These are phyloP conservation scores for Phoma sp. DNA, from an alignment of 2,329 filamentous ascomycete species.

Conservation along the genomic window DNA sequence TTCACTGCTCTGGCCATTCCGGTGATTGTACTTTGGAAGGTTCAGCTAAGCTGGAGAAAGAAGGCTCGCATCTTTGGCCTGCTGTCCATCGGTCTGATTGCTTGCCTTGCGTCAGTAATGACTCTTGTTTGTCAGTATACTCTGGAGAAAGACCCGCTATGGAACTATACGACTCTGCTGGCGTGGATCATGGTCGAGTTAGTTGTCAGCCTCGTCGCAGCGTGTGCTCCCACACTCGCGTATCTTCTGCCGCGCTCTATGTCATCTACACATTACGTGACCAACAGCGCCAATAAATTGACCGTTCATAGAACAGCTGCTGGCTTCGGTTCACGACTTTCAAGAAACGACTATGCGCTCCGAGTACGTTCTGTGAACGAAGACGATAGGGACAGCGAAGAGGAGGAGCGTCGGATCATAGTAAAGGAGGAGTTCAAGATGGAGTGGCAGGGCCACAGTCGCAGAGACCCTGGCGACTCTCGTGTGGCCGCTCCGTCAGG, in stretches of 20 bases:
- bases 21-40: slow-evolving; percentile 9
- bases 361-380: neutral
- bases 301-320: neutral
- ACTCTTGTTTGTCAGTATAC: slow-evolving; percentile 12
- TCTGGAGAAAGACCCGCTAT: slow-evolving; percentile 8
- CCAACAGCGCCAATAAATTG: slow-evolving; percentile 9
- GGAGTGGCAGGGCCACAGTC: neutral
- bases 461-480: no score
- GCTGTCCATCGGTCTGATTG: slow-evolving; percentile 11
- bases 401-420: slow-evolving; percentile 7
- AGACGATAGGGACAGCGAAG: slow-evolving; percentile 2
- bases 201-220: slow-evolving; percentile 9
- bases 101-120: slow-evolving; percentile 13
- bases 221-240: slow-evolving; percentile 13
- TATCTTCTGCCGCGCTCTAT: slow-evolving; percentile 7
- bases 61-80: slow-evolving; percentile 11
- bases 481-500: no score
- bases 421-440: slow-evolving; percentile 4
- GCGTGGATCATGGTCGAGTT: slow-evolving; percentile 13
- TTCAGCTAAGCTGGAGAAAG: slow-evolving; percentile 12
- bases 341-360: neutral
- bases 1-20: slow-evolving; percentile 13
- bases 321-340: slow-evolving; percentile 1
- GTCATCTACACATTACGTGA: slow-evolving; percentile 3
- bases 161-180: slow-evolving; percentile 12